Evolutionary conservation across 116 monocot species (phyloP), one percentile per base, ranked within the genome.

Genomic region (Zostera marina): DNA sequence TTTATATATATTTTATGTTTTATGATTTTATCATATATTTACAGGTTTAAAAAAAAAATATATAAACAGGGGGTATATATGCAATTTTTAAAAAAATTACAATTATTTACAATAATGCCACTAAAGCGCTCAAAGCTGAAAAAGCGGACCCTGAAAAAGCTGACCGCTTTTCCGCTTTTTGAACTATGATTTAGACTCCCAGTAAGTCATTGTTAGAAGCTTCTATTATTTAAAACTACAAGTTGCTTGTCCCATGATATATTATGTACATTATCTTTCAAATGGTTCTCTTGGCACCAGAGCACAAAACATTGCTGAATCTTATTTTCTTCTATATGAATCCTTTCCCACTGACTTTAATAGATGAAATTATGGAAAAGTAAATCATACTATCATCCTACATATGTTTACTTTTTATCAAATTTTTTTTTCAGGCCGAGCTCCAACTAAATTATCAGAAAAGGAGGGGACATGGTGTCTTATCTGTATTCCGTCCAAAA

Each of bases 391-490:
- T 49, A 3, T 9, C 1, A 17, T 16, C 49, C 22, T 58, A 17
- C 8, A 54, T 54, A 54, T 54, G 20, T 20, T 49, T 15, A 49
- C 20, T 7, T 19, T 49, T 49, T 49, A 19, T 15, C 49, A 49
- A 10, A 11, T 1, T 49, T 8, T 26, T 26, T 6, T 58, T 22
- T 47, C 77, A 94, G 94, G 96, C 85, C 60, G 96, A 96, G 68
- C 73, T 96, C 9, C 85, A 83, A 56, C 82, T 96, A 56, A 89
- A 89, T 74, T 96, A 82, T 67, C 89, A 80, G 63, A 96, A 85
- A 65, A 79, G 96, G 69, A 82, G 82, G 57, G 96, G 96, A 46
- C 85, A 88, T 76, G 96, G 89, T 23, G 46, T 85, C 52, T 63
- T 96, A 40, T 85, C 89, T 41, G 82, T 96, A 46, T 80, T 85